Percentiles rank a stretch among this genome's conserved stretches.
These are phyloP conservation scores for Fragilaria radians DNA, from an alignment of 108 stramenopile species.

Conservation along the genomic window DNA sequence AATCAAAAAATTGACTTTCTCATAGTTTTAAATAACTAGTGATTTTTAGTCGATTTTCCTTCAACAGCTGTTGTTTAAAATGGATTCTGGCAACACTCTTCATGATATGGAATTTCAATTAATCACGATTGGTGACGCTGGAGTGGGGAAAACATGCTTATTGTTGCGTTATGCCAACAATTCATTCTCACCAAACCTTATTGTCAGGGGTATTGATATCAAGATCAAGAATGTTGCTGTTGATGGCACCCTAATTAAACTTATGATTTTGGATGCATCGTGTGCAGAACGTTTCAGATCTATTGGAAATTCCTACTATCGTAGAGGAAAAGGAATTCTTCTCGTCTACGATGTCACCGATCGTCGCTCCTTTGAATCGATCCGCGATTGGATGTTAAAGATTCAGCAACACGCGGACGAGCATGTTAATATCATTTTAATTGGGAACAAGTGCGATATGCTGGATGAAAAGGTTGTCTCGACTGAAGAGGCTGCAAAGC, in stretches of 20 bases:
- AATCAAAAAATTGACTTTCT: too few relatives aligned
- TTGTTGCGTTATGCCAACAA: constrained; percentile 99
- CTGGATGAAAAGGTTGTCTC: constrained; percentile 89
- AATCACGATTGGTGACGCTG: constrained; percentile 98
- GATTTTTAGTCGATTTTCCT: background rate
- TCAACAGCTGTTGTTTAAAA: constrained; percentile 2
- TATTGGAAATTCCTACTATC: constrained; percentile 94
- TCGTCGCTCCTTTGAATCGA: constrained; percentile 93
- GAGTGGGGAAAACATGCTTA: constrained; percentile 98
- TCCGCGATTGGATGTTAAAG: constrained; percentile 97
- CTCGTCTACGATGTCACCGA: constrained; percentile 99
- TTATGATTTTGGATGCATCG: constrained; percentile 95
- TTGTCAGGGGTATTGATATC: constrained; percentile 98
- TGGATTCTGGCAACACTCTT: constrained; percentile 52
- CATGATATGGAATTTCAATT: constrained; percentile 99
- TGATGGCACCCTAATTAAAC: constrained; percentile 91
- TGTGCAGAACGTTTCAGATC: constrained; percentile 93
- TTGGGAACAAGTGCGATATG: constrained; percentile 99
- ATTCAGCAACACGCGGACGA: constrained; percentile 96
- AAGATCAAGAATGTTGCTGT: constrained; percentile 95
- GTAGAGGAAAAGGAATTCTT: constrained; percentile 96
- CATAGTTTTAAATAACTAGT: too few relatives aligned
- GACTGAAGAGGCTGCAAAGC: constrained; percentile 88
- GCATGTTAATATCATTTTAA: constrained; percentile 94
- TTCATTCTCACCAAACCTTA: constrained; percentile 95